Evolutionary conservation across 106 monocot genomes (phyloP).

Genomic region (Dactylorhiza incarnata): DNA sequence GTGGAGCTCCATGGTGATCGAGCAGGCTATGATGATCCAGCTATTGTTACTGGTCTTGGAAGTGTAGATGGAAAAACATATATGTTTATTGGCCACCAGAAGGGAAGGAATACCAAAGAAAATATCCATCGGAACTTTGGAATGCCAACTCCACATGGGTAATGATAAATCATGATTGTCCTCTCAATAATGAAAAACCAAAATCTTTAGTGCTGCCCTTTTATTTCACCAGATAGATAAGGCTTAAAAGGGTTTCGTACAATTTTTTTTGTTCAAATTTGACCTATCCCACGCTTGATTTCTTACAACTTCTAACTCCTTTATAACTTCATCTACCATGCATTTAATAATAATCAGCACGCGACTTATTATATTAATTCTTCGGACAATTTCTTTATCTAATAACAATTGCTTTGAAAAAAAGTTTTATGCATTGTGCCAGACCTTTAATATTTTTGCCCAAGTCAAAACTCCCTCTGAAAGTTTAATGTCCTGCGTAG

Average conservation of each 20-base stretch:
- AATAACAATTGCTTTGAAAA: not conserved
- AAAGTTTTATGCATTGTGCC: not conserved
- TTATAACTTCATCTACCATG: not conserved
- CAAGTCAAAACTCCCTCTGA: not conserved
- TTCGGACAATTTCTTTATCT: not conserved
- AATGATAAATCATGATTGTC: slow-evolving; percentile 11
- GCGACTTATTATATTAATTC: not conserved
- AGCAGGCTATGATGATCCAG: slow-evolving; percentile 95
- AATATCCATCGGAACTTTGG: slow-evolving; percentile 88
- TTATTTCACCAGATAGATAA: not conserved
- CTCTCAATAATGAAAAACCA: not conserved
- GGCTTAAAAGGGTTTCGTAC: not conserved
- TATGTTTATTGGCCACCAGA: slow-evolving; percentile 91
- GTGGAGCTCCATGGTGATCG: slow-evolving; percentile 95
- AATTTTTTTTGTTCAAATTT: not conserved
- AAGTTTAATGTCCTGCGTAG: slow-evolving; percentile 17
- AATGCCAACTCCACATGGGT: slow-evolving; percentile 98
- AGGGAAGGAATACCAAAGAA: slow-evolving; percentile 92
- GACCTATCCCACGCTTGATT: not conserved
- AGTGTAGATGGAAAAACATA: slow-evolving; percentile 73
- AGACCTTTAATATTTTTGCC: not conserved
- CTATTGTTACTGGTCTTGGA: slow-evolving; percentile 78
- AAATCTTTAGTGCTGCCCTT: not conserved
- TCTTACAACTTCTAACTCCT: not conserved
- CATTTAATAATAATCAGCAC: not conserved